Evolutionary conservation across 768 basidiomycete genomes (phyloP).

Genomic region (Russula griseocarnosa): DNA sequence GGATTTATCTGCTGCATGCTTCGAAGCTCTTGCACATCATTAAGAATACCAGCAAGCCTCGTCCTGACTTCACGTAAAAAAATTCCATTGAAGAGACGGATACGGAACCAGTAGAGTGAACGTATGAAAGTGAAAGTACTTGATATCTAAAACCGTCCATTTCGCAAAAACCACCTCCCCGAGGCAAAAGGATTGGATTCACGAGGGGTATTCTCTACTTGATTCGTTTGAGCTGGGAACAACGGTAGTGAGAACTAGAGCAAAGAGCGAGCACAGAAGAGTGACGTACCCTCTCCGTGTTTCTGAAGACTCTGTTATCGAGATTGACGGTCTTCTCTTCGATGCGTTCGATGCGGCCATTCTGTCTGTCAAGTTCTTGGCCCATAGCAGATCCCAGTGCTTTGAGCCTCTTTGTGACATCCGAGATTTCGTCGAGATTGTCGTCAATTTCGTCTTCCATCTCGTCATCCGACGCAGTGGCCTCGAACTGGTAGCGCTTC

Average conservation of each 20-base stretch:
- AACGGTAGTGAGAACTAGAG: slow-evolving; percentile 13
- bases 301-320: slow-evolving; percentile 71
- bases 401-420: slow-evolving; percentile 72
- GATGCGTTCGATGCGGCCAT: slow-evolving; percentile 69
- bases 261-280: background rate
- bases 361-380: slow-evolving; percentile 86
- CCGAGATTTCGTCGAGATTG: slow-evolving; percentile 83
- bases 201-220: slow-evolving; percentile 31
- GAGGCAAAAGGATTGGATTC: background rate
- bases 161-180: background rate
- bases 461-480: slow-evolving; percentile 86
- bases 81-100: slow-evolving; percentile 1
- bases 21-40: background rate
- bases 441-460: slow-evolving; percentile 90
- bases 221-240: slow-evolving; percentile 38
- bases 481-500: slow-evolving; percentile 88
- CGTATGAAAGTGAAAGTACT: background rate
- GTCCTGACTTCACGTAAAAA: background rate
- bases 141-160: background rate
- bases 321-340: slow-evolving; percentile 72
- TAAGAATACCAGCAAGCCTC: background rate
- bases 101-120: background rate
- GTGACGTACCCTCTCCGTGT: slow-evolving; percentile 68
- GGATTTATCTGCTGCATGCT: background rate
- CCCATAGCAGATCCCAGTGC: slow-evolving; percentile 78